Percentiles rank a stretch among this genome's conserved stretches.
Evolutionary conservation across 805 yeast species (phyloP).

Genomic region (Metschnikowia lochheadii): DNA sequence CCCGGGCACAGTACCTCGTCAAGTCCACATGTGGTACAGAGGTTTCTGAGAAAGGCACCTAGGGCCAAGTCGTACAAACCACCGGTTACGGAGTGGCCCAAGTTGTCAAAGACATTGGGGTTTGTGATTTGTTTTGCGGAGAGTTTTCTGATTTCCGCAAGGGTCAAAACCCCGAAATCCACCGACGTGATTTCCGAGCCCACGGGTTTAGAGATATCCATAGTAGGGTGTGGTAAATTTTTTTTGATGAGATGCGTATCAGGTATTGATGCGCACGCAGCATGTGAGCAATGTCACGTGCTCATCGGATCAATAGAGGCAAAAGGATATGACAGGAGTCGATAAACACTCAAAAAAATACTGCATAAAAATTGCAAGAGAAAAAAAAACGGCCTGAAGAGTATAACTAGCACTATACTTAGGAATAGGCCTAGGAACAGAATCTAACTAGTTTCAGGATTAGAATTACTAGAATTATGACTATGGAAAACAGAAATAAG

Average conservation of each 20-base stretch:
- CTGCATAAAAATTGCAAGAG: no score
- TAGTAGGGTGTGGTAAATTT: conserved; percentile 23
- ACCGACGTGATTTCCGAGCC: conserved; percentile 92
- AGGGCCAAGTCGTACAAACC: conserved; percentile 94
- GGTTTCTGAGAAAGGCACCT: conserved; percentile 86
- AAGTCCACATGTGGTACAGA: conserved; percentile 93
- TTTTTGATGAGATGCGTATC: conserved; percentile 11
- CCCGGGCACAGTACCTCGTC: conserved; percentile 96
- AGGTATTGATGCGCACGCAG: background rate
- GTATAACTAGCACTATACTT: no score
- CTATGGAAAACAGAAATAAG: no score
- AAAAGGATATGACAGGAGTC: no score
- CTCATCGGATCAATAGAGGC: no score
- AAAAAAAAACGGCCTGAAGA: no score
- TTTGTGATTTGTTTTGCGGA: conserved; percentile 95
- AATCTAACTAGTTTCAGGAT: no score
- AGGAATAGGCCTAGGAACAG: no score
- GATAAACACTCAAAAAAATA: no score
- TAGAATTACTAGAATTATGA: no score
- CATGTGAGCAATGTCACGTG: background rate
- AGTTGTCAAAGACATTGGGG: conserved; percentile 91
- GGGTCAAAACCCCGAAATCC: conserved; percentile 81
- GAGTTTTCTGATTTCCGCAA: conserved; percentile 76
- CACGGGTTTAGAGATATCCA: conserved; percentile 96
- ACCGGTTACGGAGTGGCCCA: conserved; percentile 92